These are phyloP conservation scores for Uncinocarpus reesii DNA, from an alignment of 2,329 filamentous ascomycete species.

Conservation along the genomic window DNA sequence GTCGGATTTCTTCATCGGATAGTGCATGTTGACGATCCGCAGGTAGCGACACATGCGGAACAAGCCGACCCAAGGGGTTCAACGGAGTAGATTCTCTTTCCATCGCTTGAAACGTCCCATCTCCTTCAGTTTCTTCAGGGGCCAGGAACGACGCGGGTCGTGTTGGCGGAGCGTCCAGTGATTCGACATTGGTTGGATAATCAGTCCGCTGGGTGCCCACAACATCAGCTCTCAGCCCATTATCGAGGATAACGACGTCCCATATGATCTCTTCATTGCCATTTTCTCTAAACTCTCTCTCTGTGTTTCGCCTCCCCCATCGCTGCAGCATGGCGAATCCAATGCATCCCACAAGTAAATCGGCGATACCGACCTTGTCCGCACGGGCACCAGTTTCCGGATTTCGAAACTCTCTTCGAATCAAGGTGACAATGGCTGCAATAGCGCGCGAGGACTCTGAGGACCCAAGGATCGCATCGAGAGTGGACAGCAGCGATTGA, in stretches of 20 bases:
- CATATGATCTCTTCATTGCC: slow-evolving; percentile 38
- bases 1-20: slow-evolving; percentile 38
- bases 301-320: slow-evolving; percentile 38
- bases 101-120: slow-evolving; percentile 33
- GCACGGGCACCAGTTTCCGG: slow-evolving; percentile 25
- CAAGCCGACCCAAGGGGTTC: slow-evolving; percentile 19
- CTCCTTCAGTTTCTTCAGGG: slow-evolving; percentile 24
- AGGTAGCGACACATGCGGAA: slow-evolving; percentile 26
- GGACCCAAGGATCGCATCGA: slow-evolving; percentile 40
- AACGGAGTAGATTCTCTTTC: slow-evolving; percentile 25
- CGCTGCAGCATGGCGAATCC: slow-evolving; percentile 40
- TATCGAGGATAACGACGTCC: slow-evolving; percentile 41
- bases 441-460: slow-evolving; percentile 41
- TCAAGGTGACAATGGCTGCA: slow-evolving; percentile 39
- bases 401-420: slow-evolving; percentile 36
- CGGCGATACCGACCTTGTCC: slow-evolving; percentile 33
- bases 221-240: slow-evolving; percentile 38
- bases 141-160: slow-evolving; percentile 44
- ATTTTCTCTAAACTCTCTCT: slow-evolving; percentile 31
- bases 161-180: slow-evolving; percentile 40
- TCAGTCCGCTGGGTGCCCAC: slow-evolving; percentile 33
- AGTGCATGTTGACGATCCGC: slow-evolving; percentile 31
- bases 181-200: slow-evolving; percentile 34
- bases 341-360: slow-evolving; percentile 36
- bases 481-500: slow-evolving; percentile 36